phyloP scores from a whole-genome alignment of 495 filamentous ascomycete species.

The Rhypophila decipiens region DNA sequence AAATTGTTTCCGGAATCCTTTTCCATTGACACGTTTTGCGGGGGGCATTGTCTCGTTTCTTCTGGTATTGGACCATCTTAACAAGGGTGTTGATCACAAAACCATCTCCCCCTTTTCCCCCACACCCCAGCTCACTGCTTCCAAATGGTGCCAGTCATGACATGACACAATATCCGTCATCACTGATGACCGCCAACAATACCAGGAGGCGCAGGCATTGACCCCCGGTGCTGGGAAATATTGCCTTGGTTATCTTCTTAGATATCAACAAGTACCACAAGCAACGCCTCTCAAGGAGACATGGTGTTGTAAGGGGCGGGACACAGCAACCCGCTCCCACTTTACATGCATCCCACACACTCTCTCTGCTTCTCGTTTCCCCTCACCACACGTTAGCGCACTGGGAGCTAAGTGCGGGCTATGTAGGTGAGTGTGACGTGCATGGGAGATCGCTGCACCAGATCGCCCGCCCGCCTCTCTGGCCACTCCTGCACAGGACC shows the following conservation, averaged over 20 bases:
- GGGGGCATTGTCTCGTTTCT: no score
- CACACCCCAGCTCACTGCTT: not conserved
- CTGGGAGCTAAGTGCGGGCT: not conserved
- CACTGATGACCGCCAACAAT: not conserved
- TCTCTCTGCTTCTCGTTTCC: not conserved
- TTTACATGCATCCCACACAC: no score
- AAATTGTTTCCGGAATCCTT: not conserved
- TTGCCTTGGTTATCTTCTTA: not conserved
- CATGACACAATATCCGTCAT: not conserved
- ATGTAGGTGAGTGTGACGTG: constrained; percentile 4
- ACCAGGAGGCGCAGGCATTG: not conserved
- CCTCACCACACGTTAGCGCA: not conserved
- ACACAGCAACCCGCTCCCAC: not conserved
- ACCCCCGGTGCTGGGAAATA: not conserved
- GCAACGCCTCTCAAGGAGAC: no score
- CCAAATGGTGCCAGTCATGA: not conserved
- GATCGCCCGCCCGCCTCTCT: not conserved
- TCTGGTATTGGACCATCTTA: no score
- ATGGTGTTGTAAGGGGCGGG: no score
- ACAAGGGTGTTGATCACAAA: no score
- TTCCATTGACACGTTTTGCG: no score
- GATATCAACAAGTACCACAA: not conserved
- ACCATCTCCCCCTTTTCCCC: not conserved
- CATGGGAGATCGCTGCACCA: constrained; percentile 6
- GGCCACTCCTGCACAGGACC: not conserved